Evolutionary conservation across 768 basidiomycete species (phyloP), one percentile per base, ranked within the genome.

Genomic region (Leucosporidium creatinivorum): DNA sequence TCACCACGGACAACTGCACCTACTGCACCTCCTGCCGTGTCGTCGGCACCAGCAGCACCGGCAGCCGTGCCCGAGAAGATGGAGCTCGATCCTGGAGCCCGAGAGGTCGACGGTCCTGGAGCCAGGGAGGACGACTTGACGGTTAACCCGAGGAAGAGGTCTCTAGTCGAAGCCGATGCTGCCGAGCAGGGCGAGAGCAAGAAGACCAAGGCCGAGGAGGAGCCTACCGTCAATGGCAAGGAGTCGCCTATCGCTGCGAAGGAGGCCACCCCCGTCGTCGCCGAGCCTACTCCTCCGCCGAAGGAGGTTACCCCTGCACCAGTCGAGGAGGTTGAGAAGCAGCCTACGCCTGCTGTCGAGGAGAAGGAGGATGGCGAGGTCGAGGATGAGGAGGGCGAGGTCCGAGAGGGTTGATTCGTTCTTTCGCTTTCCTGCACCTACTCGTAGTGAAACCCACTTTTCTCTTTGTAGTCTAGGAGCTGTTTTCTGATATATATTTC

Each of bases 101-200:
- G 10, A 3, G 39, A 59, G 23, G 25, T 47, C 58, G 44, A 59
- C 13, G 25, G n/a, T 47, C 44, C 58, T 44, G 39, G 39, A 10
- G 39, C 39, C 39, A 17, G 10, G 8, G 39, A 59, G 25, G 36
- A 48, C n/a, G 58, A 39, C 19, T 51, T 15, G 30, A 36, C 61
- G 33, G 31, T 50, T 3, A 67, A 67, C 56, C 63, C 69, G 39
- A 62, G 69, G 49, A 71, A 71, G 57, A 62, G 69, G 1, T 50
- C 62, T 0, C 44, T 71, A n/a, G 51, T 36, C 2, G 28, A 28
- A 19, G 28, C 26, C 30, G 48, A 13, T 7, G 30, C 47, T 1
- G 19, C 18, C 21, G 31, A 28, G 59, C 21, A 26, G 13, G 49
- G 4, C 10, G 59, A 50, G 30, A 62, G 36, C 50, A 52, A 44